Base-by-base conservation (phyloP, 1,139 yeast species). In the Geotrichum reessii region DNA sequence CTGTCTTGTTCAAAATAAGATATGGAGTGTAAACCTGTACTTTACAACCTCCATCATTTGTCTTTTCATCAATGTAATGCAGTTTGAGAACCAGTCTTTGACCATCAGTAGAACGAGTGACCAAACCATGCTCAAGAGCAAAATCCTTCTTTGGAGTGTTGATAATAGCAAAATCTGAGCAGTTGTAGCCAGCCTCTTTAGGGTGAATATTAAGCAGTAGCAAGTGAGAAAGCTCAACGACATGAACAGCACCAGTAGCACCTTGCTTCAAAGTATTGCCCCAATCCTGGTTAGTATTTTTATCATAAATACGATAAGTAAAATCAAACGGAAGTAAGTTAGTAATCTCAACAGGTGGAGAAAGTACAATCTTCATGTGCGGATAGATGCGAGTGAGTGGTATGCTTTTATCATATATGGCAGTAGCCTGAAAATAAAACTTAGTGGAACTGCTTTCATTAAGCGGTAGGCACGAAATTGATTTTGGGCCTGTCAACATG, bases 271-370 rank as follows among this genome's bases (percentile, higher is more conserved):
- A 74, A 14, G 72, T 68, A 24, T 86, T 86, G 61, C 78, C 79
- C 86, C 93, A 86, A 62, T 86, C 95, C 62, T 80, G 80, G 59
- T 81, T 82, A n/a, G 85, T 77, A 24, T 82, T 83, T 67, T 89
- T 88, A 69, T 90, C 95, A 69, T 87, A 89, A 22, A 95, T 77
- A 58, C 89, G 77, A 71, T 87, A 91, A 24, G 81, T 78, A 56
- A 92, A 74, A 65, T 90, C 96, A 68, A 81, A 88, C 0, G 99
- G 99, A 55, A 95, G 73, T 59, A 90, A 75, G 66, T 95, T 95
- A 65, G 87, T 92, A 62, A 95, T 78, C 65, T 88, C 90, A 47
- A 95, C 74, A 0, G 99, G 98, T 0, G 99, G 92, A 0, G 95
- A 85, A 24, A 95, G 75, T 1, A 85, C 81, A 47, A 93, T 73